Percentiles rank a stretch among this genome's conserved stretches.
These are phyloP conservation scores for Aspergillus arachidicola DNA, from an alignment of 2,329 filamentous ascomycete genomes.

Conservation along the genomic window DNA sequence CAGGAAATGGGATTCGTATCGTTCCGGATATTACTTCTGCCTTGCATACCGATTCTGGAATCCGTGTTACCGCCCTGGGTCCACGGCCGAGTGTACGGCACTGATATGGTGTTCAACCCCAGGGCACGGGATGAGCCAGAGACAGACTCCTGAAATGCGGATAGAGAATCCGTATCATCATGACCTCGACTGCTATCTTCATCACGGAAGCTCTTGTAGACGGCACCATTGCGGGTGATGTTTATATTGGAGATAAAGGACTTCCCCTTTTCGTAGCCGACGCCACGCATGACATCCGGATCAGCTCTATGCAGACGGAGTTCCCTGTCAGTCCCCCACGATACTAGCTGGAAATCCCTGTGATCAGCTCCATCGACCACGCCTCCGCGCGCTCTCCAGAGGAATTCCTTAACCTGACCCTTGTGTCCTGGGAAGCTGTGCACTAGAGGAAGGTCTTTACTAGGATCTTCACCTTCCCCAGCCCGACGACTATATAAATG, in stretches of 20 bases:
- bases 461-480: conserved; percentile 40
- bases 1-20: conserved; percentile 63
- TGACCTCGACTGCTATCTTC: conserved; percentile 61
- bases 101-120: conserved; percentile 54
- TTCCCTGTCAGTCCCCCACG: conserved; percentile 86
- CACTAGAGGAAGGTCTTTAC: conserved; percentile 45
- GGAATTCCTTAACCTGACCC: conserved; percentile 80
- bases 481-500: conserved; percentile 76
- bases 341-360: conserved; percentile 88
- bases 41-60: conserved; percentile 51
- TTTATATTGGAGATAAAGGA: conserved; percentile 66
- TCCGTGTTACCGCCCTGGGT: conserved; percentile 51
- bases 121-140: conserved; percentile 32
- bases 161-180: conserved; percentile 52
- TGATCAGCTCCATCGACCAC: conserved; percentile 72
- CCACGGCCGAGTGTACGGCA: conserved; percentile 54
- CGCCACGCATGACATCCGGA: conserved; percentile 62
- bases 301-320: conserved; percentile 77
- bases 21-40: conserved; percentile 49
- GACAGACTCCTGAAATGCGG: conserved; percentile 25
- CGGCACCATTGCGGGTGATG: conserved; percentile 79
- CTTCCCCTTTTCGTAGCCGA: conserved; percentile 73
- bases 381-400: conserved; percentile 80
- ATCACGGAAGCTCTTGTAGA: conserved; percentile 82
- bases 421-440: conserved; percentile 59